phyloP scores from a whole-genome alignment of 2,329 filamentous ascomycete genomes.

The Aureobasidium lini region DNA sequence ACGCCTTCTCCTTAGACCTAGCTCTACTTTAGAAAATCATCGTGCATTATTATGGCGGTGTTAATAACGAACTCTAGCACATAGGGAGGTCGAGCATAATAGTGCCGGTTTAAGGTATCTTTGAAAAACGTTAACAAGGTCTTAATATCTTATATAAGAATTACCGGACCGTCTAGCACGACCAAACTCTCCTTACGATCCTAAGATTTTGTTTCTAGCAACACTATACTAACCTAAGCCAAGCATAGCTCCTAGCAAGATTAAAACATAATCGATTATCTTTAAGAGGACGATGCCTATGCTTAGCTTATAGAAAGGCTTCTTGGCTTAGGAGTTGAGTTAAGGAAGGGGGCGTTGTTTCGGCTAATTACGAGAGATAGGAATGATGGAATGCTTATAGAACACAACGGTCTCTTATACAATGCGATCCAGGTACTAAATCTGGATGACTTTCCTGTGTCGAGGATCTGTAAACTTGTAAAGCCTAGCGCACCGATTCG shows the following conservation, averaged over 20 bases:
- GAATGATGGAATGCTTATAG: not conserved
- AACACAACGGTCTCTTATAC: not conserved
- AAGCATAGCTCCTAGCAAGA: constrained; percentile 32
- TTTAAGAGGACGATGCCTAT: not conserved
- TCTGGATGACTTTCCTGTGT: not conserved
- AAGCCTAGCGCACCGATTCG: too few species aligned
- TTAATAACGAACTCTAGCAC: too few species aligned
- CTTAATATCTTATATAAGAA: too few species aligned
- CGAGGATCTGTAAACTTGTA: not conserved
- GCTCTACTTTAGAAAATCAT: too few species aligned
- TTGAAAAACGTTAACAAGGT: too few species aligned
- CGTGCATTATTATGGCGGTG: too few species aligned
- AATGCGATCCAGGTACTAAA: not conserved
- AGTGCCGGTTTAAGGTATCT: too few species aligned
- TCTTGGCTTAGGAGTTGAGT: not conserved
- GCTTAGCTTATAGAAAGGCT: not conserved
- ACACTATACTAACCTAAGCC: constrained; percentile 35
- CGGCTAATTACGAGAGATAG: not conserved
- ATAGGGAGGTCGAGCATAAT: too few species aligned
- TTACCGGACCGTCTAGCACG: too few species aligned
- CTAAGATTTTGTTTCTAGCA: constrained; percentile 17
- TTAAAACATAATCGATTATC: not conserved
- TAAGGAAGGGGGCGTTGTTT: not conserved
- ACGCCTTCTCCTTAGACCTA: too few species aligned
- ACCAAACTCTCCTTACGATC: not conserved